Base-by-base conservation (phyloP, 768 basidiomycete species). In the Trametes coccinea region DNA sequence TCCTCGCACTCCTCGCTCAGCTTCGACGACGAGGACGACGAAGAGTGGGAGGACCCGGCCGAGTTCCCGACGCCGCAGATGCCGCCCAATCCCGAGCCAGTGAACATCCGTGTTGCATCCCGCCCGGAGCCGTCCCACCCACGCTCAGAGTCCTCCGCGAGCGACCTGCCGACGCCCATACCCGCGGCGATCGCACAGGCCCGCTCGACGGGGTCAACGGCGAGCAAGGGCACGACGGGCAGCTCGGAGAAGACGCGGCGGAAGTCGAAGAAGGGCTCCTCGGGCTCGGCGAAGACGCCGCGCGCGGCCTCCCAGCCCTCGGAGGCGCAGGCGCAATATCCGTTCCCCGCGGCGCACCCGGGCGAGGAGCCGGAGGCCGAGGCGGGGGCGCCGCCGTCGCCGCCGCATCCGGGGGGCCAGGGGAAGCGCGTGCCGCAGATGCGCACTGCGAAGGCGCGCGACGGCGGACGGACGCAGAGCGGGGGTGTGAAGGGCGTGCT, bases 381-480 rank as follows among this genome's bases (percentile, higher is more conserved):
- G 30, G 53, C 65, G 50, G 65, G 66, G 13, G 60, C 64, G 44
- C 66, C 61, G 47, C 64, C 63, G 31, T 44, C 40, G 52, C 49
- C 57, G 41, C 41, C 41, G n/a, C 34, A 37, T 37, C 41, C 41
- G 41, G 55, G 57, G 10, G 41, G 62, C 53, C 46, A 56, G 54
- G 65, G 66, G n/a, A 71, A 69, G 68, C 71, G 72, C 37, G 68
- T 75, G 64, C 78, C 74, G 60, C 78, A 88, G 75, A 89, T 92
- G 89, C 86, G 89, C 69, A 86, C 81, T 3, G 82, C 86, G 30
- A 82, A 88, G 44, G 91, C 86, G 50, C 79, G 89, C 59, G 89
- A 92, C 72, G 90, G 91, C 2, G 91, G 91, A 41, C 78, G 90
- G 66, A 93, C 91, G 63, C 89, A 91, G 76, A 93, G 90, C 68